Evolutionary conservation across 805 yeast genomes (phyloP).

Genomic region (Candida pseudoglaebosa): DNA sequence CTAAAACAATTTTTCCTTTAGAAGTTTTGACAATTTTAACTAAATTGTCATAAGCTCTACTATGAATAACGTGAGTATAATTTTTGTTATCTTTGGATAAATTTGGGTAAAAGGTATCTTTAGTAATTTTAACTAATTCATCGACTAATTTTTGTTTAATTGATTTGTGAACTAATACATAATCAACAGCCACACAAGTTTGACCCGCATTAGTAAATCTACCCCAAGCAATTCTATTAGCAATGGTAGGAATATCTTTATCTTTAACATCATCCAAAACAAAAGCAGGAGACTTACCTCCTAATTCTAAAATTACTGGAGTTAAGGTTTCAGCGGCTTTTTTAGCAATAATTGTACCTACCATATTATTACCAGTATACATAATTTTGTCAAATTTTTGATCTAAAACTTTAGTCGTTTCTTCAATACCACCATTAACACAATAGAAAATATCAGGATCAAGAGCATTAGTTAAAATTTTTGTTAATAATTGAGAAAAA

Average conservation of each 20-base stretch:
- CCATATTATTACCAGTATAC: slow-evolving; percentile 76
- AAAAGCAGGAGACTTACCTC: slow-evolving; percentile 89
- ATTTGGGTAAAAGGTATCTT: slow-evolving; percentile 43
- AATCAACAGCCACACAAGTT: slow-evolving; percentile 88
- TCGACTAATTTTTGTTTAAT: slow-evolving; percentile 50
- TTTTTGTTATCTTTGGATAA: slow-evolving; percentile 19
- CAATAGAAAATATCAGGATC: slow-evolving; percentile 55
- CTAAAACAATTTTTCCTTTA: slow-evolving; percentile 49
- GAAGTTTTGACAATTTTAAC: slow-evolving; percentile 40
- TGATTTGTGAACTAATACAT: slow-evolving; percentile 60
- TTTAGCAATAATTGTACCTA: slow-evolving; percentile 71
- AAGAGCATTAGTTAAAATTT: slow-evolving; percentile 48
- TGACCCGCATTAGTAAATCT: slow-evolving; percentile 82
- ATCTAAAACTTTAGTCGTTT: slow-evolving; percentile 54
- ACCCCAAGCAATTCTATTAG: slow-evolving; percentile 74
- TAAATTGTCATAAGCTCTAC: slow-evolving; percentile 49
- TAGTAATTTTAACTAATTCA: slow-evolving; percentile 35
- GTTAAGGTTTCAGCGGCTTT: slow-evolving; percentile 85
- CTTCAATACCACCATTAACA: slow-evolving; percentile 71
- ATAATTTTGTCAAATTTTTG: slow-evolving; percentile 76
- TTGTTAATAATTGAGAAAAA: slow-evolving; percentile 53
- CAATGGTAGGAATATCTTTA: slow-evolving; percentile 37
- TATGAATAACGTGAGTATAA: slow-evolving; percentile 61
- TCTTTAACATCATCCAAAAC: slow-evolving; percentile 49
- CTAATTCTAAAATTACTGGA: slow-evolving; percentile 78